Conservation (phyloP, 148 eudicot species). For the Rhododendron mucronatum region DNA sequence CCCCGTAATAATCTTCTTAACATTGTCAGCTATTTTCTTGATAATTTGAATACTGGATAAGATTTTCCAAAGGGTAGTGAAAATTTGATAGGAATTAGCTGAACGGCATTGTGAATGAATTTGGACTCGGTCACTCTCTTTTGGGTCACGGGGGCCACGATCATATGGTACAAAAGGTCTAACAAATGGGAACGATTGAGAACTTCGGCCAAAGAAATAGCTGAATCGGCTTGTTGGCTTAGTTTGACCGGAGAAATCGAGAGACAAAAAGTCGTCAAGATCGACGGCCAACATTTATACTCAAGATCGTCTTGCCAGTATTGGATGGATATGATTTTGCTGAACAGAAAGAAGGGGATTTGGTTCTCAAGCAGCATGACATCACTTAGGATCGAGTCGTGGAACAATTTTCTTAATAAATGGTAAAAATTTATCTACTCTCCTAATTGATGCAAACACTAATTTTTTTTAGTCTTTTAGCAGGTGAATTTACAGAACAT, state of each 20-base stretch:
- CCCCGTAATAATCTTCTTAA: slow-evolving; percentile 1
- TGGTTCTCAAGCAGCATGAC: slow-evolving; percentile 63
- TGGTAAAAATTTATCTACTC: too few relatives aligned
- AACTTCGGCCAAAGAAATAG: neutral
- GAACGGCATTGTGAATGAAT: neutral
- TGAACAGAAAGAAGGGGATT: slow-evolving; percentile 35
- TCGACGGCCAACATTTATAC: slow-evolving; percentile 14
- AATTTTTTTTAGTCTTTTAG: too few relatives aligned
- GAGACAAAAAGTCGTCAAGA: slow-evolving; percentile 26
- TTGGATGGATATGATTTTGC: slow-evolving; percentile 18
- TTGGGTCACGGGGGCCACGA: slow-evolving; percentile 2
- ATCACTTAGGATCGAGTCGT: slow-evolving; percentile 41
- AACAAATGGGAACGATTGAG: slow-evolving; percentile 31
- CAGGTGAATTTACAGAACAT: too few relatives aligned
- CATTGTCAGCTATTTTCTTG: neutral
- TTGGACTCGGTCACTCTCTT: neutral
- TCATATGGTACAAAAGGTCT: slow-evolving; percentile 42
- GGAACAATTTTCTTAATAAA: slow-evolving; percentile 9
- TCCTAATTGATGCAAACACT: too few relatives aligned
- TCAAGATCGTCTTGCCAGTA: neutral
- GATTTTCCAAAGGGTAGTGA: neutral
- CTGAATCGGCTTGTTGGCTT: too few relatives aligned
- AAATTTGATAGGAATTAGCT: neutral
- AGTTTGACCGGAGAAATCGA: slow-evolving; percentile 31
- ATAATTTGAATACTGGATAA: neutral